Base-by-base conservation (phyloP, 257 asterid species). In the Solanum dulcamara region DNA sequence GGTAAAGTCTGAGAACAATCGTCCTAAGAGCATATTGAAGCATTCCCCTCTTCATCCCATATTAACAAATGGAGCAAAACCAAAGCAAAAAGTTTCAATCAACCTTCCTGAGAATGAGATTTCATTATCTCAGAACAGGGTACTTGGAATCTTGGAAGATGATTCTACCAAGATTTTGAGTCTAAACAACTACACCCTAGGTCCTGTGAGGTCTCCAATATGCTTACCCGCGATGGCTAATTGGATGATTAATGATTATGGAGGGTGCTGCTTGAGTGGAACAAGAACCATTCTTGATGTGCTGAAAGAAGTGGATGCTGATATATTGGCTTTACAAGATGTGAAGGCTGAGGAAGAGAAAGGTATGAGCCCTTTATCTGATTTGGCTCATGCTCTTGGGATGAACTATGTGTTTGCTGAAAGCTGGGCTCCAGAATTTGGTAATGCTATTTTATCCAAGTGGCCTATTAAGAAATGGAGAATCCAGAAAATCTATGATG, bases 391-490 rank as follows among this genome's bases (percentile, higher is more conserved):
- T 10, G 97, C 97, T 1, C 85, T 95, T 62, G 98, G 98, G 84
- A 96, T 96, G 99, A 86, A 87, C 67, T 96, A 95, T 72, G 96
- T 91, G 81, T 96, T 96, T 82, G 99, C 98, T 4, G 98, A 96
- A 90, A 93, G 99, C 91, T 96, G 99, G 99, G 99, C 99, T 14
- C 99, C 99, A 1, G 97, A 96, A 88, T 96, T 88, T 85, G 99
- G 98, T 82, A 95, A 95, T 84, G 98, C 98, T 32, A 92, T 96
- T 51, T 88, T 96, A 35, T 95, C 97, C 12, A 94, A 91, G 87
- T 96, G 97, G 96, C 98, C 97, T n/a, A 96, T 96, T 83, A 95
- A 91, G 92, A 95, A 42, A 64, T 94, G 95, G 94, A 93, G 84
- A 20, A 91, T 91, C 75, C 96, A 96, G 87, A 94, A 89, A 85